Base-by-base conservation (phyloP, 2,329 filamentous ascomycete genomes). In the Xylariomycetidae sp. region DNA sequence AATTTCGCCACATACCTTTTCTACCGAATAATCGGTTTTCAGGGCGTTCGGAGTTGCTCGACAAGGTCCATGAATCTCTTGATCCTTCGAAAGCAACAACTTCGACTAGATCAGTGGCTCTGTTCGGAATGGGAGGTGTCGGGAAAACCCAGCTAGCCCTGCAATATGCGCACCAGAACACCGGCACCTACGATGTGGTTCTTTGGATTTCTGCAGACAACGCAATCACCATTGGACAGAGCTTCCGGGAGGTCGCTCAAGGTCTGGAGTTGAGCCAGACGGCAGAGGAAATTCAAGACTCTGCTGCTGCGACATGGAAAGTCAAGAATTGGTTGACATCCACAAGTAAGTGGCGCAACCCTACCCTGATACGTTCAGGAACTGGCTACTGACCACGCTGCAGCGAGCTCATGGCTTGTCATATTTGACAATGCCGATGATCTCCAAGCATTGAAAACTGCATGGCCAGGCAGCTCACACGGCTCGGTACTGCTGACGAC, bases 361-460 rank as follows among this genome's bases (percentile, higher is more conserved):
- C n/a, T 12, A 29, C 10, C 12, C 13, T n/a, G 12, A 22, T 31
- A n/a, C n/a, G n/a, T 9, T 6, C n/a, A 31, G 9, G 14, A 14
- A 13, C 10, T 4, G 10, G 20, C 18, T 38, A 19, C 33, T 27
- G 26, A 8, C 25, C 2, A 15, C 24, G 13, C 28, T 6, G 10
- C 23, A 38, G 35, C 19, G 16, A 31, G 13, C n/a, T 14, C 32
- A 7, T 48, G 38, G 19, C 44, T 57, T 13, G 23, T 53, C n/a
- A 37, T 55, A 12, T 53, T 56, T 34, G 53, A 58, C 29, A 53
- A 55, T 32, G 52, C 44, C 7, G 52, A 54, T 28, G 47, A 56
- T 23, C 32, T 49, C 4, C 34, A 43, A 10, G 34, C 44, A 15
- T 31, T 57, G 7, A 42, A 41, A 28, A 32, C 35, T 3, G 41